A percentile compares a stretch with the other conserved stretches of the same genome.
phyloP scores from a whole-genome alignment of 495 filamentous ascomycete species.

The Aspergillus heteromorphus region DNA sequence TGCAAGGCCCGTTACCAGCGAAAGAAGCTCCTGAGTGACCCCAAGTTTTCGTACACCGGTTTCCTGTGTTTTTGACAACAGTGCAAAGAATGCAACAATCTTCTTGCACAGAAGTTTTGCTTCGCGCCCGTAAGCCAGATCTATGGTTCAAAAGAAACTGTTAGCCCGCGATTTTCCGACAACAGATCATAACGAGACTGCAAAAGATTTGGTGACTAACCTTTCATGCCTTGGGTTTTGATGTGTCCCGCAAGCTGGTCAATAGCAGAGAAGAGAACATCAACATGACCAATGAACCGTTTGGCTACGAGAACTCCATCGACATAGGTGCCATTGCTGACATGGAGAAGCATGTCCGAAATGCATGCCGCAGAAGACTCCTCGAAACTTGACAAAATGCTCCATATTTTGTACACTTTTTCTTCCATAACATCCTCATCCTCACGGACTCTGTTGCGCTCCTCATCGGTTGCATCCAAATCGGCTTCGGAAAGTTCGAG shows the following conservation, averaged over 20 bases:
- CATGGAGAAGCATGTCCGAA: constrained; percentile 98
- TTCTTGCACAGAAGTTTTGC: constrained; percentile 98
- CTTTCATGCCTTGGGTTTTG: constrained; percentile 63
- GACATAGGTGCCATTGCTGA: constrained; percentile 95
- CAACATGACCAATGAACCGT: constrained; percentile 92
- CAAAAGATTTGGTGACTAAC: constrained; percentile 30
- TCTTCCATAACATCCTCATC: constrained; percentile 95
- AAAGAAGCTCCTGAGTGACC: constrained; percentile 93
- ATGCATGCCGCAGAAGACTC: constrained; percentile 98
- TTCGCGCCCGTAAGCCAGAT: constrained; percentile 85
- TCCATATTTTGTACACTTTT: constrained; percentile 98
- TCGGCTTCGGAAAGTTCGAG: constrained; percentile 45
- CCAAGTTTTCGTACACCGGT: constrained; percentile 80
- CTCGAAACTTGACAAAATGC: constrained; percentile 92
- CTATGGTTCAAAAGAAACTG: constrained; percentile 40
- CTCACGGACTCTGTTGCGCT: constrained; percentile 68
- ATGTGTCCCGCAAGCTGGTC: constrained; percentile 77
- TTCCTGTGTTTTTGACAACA: constrained; percentile 90
- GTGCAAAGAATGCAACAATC: constrained; percentile 94
- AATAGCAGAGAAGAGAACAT: constrained; percentile 83
- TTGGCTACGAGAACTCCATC: constrained; percentile 96
- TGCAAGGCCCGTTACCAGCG: constrained; percentile 90
- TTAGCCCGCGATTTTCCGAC: neutral
- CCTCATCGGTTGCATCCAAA: constrained; percentile 63
- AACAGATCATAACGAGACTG: neutral